Evolutionary conservation across 116 monocot species (phyloP).

Genomic region (Cymodocea nodosa): DNA sequence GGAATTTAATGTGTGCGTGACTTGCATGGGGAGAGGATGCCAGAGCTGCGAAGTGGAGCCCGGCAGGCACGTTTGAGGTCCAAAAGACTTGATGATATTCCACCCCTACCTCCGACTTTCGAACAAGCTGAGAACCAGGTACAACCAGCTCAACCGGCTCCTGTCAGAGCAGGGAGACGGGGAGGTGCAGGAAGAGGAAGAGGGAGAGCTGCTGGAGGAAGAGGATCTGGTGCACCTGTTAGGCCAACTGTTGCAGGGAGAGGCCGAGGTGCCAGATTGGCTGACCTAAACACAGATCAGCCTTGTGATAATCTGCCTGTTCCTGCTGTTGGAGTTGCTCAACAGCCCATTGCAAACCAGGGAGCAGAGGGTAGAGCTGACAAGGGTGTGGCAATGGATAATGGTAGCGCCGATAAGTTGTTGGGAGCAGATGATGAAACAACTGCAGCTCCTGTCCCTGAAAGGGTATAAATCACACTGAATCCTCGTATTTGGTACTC

Average conservation of each 20-base stretch:
- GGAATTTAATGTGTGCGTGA: conserved; percentile 25
- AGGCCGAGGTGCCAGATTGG: conserved; percentile 46
- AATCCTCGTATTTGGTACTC: no score
- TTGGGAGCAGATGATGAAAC: conserved; percentile 67
- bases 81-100: conserved; percentile 57
- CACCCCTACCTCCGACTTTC: conserved; percentile 21
- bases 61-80: conserved; percentile 79
- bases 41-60: conserved; percentile 85
- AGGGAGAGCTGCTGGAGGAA: conserved; percentile 44
- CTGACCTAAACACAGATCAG: conserved; percentile 59
- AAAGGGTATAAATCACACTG: conserved; percentile 34
- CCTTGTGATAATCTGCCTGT: conserved; percentile 34
- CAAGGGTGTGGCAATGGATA: conserved; percentile 57
- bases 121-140: conserved; percentile 41
- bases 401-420: conserved; percentile 69
- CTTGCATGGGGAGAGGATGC: conserved; percentile 95
- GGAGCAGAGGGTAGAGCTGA: conserved; percentile 27
- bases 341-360: conserved; percentile 33
- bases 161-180: conserved; percentile 46
- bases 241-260: conserved; percentile 43
- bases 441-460: conserved; percentile 67
- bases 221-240: conserved; percentile 19
- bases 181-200: conserved; percentile 44
- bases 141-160: conserved; percentile 32
- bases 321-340: conserved; percentile 33